phyloP scores from a whole-genome alignment of 2,329 filamentous ascomycete species.

The Penicillium sp. region DNA sequence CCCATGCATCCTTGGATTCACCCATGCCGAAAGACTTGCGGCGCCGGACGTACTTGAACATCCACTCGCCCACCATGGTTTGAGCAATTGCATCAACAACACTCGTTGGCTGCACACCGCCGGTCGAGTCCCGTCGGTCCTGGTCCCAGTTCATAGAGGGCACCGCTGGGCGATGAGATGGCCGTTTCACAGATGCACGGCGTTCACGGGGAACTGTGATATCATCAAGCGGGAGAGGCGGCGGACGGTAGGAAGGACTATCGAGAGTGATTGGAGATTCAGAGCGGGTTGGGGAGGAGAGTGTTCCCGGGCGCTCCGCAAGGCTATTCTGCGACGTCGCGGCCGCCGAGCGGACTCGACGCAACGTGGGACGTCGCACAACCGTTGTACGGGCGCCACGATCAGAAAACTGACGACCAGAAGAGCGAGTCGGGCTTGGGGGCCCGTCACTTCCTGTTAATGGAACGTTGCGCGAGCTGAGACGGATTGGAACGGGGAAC shows the following conservation, averaged over 20 bases:
- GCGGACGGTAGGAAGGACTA: slow-evolving; percentile 61
- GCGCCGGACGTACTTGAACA: slow-evolving; percentile 50
- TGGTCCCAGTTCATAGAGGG: slow-evolving; percentile 31
- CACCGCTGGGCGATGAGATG: slow-evolving; percentile 21
- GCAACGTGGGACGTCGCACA: slow-evolving; percentile 61
- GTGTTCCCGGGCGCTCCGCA: slow-evolving; percentile 46
- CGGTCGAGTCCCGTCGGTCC: slow-evolving; percentile 49
- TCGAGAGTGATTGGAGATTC: slow-evolving; percentile 67
- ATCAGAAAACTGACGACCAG: slow-evolving; percentile 55
- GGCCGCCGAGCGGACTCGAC: slow-evolving; percentile 83
- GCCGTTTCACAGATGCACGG: slow-evolving; percentile 23
- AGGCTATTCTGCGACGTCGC: slow-evolving; percentile 61
- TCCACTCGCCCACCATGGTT: slow-evolving; percentile 89
- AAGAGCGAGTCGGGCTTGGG: slow-evolving; percentile 69
- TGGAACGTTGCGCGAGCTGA: slow-evolving; percentile 77
- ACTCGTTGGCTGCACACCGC: slow-evolving; percentile 67
- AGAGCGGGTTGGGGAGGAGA: slow-evolving; percentile 58
- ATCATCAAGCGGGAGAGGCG: slow-evolving; percentile 71
- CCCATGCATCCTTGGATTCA: slow-evolving; percentile 47
- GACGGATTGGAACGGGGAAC: slow-evolving; percentile 86
- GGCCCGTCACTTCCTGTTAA: slow-evolving; percentile 72
- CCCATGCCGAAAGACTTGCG: slow-evolving; percentile 85
- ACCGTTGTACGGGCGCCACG: slow-evolving; percentile 58
- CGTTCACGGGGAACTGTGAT: slow-evolving; percentile 55
- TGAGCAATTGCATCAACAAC: slow-evolving; percentile 97